phyloP scores from a whole-genome alignment of 371 early-diverging fungal species.

The Zychaea mexicana region DNA sequence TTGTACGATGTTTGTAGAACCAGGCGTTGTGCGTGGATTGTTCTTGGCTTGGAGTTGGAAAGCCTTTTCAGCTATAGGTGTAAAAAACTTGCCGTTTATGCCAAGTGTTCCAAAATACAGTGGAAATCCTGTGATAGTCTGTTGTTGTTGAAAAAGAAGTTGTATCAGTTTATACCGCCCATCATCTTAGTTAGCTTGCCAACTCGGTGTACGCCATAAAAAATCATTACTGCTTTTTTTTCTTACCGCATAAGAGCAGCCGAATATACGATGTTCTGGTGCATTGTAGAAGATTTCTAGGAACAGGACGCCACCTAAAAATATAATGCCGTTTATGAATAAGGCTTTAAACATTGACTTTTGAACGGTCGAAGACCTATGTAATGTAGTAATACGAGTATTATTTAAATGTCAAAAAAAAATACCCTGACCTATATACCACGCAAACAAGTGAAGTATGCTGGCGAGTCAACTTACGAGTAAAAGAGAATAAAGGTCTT shows the following conservation, averaged over 20 bases:
- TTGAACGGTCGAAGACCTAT: constrained; percentile 43
- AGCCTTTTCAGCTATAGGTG: constrained; percentile 44
- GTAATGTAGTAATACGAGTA: background rate
- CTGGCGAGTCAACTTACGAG: constrained; percentile 24
- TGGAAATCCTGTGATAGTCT: constrained; percentile 54
- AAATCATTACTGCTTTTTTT: background rate
- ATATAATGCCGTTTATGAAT: constrained; percentile 39
- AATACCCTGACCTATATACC: background rate
- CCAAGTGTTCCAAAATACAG: constrained; percentile 43
- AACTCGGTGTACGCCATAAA: too few species aligned
- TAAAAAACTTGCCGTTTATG: constrained; percentile 46
- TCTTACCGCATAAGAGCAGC: constrained; percentile 41
- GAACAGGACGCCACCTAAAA: constrained; percentile 37
- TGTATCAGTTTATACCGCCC: background rate
- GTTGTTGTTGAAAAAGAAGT: background rate
- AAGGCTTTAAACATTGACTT: constrained; percentile 34
- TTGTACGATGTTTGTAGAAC: constrained; percentile 15
- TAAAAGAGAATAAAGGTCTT: constrained; percentile 33
- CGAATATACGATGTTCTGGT: constrained; percentile 30
- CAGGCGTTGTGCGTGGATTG: constrained; percentile 14
- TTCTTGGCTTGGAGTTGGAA: constrained; percentile 27
- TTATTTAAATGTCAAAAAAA: background rate
- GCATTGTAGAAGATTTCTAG: constrained; percentile 43
- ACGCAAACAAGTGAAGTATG: background rate
- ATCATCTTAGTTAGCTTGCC: too few species aligned